Base-by-base conservation (phyloP, 768 basidiomycete species). In the Boletellus ananas region DNA sequence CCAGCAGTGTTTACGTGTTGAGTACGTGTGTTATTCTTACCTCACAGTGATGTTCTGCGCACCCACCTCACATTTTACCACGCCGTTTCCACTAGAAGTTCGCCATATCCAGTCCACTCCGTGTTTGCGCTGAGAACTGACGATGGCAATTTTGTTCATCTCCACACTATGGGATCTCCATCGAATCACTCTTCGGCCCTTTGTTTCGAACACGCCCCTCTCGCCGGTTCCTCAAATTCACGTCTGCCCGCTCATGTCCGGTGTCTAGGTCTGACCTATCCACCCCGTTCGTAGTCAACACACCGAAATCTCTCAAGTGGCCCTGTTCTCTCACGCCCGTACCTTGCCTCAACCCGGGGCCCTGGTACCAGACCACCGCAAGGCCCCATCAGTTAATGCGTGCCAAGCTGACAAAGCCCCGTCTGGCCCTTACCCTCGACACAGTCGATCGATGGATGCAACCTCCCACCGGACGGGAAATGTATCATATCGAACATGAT, bases 301-400 rank as follows among this genome's bases (percentile, higher is more conserved):
- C 23, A 6, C 7, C 23, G 23, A 25, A 5, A 25, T 25, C 7
- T 25, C 23, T 6, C 23, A 25, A 25, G 23, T 4, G 23, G 23
- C 23, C 23, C 23, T 25, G 23, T 25, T 25, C 23, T 25, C 23
- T 25, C 42, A 46, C 36, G 20, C 34, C 49, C 33, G 38, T 53
- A 7, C 6, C 34, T 16, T 7, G 23, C 41, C 21, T 35, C 39
- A 40, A 34, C 48, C 56, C 54, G 38, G 17, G 45, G 27, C 59
- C 51, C 54, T 58, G 38, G 17, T n/a, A 20, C 25, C 31, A 41
- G n/a, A 25, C 17, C 41, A 33, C 44, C 49, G 34, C 41, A 55
- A 38, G 35, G 27, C 37, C 38, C 20, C 52, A 51, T 55, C 51
- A 43, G 23, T 4, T 6, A 43, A 31, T 31, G 18, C 45, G 47